Evolutionary conservation across 2,329 filamentous ascomycete genomes (phyloP), one percentile per base, ranked within the genome.

Genomic region (Boeremia exigua): DNA sequence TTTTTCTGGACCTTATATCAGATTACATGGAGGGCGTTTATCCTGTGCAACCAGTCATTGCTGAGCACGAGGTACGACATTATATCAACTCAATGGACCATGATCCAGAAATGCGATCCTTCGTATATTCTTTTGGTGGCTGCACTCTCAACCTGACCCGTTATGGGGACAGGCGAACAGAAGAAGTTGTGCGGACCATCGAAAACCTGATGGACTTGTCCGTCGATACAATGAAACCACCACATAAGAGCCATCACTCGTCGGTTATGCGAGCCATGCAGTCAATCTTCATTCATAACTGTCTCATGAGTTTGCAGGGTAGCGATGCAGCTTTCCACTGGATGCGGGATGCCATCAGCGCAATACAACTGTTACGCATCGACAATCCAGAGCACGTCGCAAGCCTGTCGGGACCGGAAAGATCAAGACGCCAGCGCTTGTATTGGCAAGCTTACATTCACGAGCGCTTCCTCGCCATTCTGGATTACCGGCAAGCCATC

Each of bases 371-470:
- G 1, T 47, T 74, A 8, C 75, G 78, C 10, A 74, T 81, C 15
- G 76, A 80, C 53, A 75, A 78, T 36, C 67, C 73, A n/a, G 69
- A 76, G 4, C 59, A 66, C 6, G 70, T 76, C 54, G 59, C 58
- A 5, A 60, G 58, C 0, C 56, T 81, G 1, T 58, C 68, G 5
- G 63, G 65, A 3, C 61, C 75, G 2, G 78, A 81, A 48, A 68
- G 76, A 23, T 75, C 78, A 23, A 71, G 75, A 44, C 67, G 79
- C 44, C 81, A 83, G 58, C 75, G 83, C 3, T 67, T 84, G 1
- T 84, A 85, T 65, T 85, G 83, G 82, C 78, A 83, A 58, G 78
- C 78, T 11, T 85, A 81, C 60, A 82, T 85, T 29, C 82, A 85
- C 56, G 83, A 85, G 63, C 79, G 84, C 14, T 85, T 85, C 63